Evolutionary conservation across 2,329 filamentous ascomycete genomes (phyloP), one percentile per base, ranked within the genome.

Genomic region (Colletotrichum cordylinicola): DNA sequence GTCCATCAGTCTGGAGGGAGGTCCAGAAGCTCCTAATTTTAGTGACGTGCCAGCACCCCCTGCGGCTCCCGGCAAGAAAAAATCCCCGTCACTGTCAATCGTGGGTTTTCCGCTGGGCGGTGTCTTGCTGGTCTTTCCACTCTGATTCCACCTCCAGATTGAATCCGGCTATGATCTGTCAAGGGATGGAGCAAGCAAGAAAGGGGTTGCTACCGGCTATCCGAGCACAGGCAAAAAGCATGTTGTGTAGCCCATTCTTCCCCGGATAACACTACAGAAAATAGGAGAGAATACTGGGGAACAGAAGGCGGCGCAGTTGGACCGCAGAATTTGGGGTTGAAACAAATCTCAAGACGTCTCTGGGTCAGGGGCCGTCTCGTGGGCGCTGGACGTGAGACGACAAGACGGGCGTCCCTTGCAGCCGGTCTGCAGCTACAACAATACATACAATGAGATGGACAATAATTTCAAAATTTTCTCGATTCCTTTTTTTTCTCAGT

Each of bases 11-110:
- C 31, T 64, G 35, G 35, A n/a, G 21, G 21, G n/a, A 56, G 56
- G 60, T 72, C 72, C 33, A 62, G 55, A 56, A 56, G 39, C 48
- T 73, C 64, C 73, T 73, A 69, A 75, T 75, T 65, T 73, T 66
- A 73, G 73, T 56, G 73, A 73, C 43, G 15, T 48, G 39, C 39
- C 39, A 48, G 24, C 52, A 62, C 64, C 73, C 73, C 73, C 39
- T 75, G 73, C 62, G 43, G 12, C 21, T 12, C 27, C 39, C 61
- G 61, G 39, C 5, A 61, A 39, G 43, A 24, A 31, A 12, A 68
- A 68, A 64, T 31, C 48, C 56, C 43, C 43, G 67, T 61, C 39
- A 3, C 2, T 48, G 39, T 18, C 9, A 48, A 24, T 69, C 33
- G 56, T 65, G 68, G 21, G 31, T 29, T 64, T 67, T n/a, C 39